Conservation (phyloP, 2,329 filamentous ascomycete species). For the Allantophomopsis cytisporea region DNA sequence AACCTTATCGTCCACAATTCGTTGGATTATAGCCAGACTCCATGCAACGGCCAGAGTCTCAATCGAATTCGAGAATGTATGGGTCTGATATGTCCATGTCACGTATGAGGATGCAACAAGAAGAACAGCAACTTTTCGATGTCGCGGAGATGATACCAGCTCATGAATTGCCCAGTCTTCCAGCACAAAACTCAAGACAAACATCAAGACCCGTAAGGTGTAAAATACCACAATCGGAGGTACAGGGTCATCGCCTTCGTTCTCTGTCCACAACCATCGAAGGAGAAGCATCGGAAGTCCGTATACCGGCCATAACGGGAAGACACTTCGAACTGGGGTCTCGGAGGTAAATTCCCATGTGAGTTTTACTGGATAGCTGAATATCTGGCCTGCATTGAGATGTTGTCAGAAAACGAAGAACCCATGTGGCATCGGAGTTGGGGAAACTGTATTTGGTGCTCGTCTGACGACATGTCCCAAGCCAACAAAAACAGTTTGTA, state of each 20-base stretch:
- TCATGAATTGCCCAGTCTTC: constrained; percentile 98
- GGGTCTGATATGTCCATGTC: constrained; percentile 96
- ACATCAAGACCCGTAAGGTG: constrained; percentile 80
- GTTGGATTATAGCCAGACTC: constrained; percentile 82
- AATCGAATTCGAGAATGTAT: constrained; percentile 96
- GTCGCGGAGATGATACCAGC: constrained; percentile 61
- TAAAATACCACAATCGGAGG: constrained; percentile 84
- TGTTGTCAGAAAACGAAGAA: not conserved
- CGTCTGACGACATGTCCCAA: no score
- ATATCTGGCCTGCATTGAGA: constrained; percentile 60
- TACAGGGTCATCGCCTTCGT: constrained; percentile 61
- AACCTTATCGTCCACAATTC: constrained; percentile 72
- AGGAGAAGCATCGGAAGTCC: constrained; percentile 86
- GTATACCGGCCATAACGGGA: constrained; percentile 92
- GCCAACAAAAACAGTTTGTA: no score
- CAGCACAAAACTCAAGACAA: constrained; percentile 85
- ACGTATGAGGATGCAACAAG: constrained; percentile 94
- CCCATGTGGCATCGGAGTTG: constrained; percentile 2
- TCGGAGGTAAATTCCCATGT: constrained; percentile 95
- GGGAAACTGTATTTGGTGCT: no score
- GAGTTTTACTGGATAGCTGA: constrained; percentile 75
- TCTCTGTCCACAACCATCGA: constrained; percentile 84
- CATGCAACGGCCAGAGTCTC: constrained; percentile 89
- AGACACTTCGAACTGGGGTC: constrained; percentile 84
- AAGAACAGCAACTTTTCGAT: constrained; percentile 61